Percentiles rank a stretch among this genome's conserved stretches.
Conservation (phyloP, 2,329 filamentous ascomycete genomes). For the Pseudonectria buxi region DNA sequence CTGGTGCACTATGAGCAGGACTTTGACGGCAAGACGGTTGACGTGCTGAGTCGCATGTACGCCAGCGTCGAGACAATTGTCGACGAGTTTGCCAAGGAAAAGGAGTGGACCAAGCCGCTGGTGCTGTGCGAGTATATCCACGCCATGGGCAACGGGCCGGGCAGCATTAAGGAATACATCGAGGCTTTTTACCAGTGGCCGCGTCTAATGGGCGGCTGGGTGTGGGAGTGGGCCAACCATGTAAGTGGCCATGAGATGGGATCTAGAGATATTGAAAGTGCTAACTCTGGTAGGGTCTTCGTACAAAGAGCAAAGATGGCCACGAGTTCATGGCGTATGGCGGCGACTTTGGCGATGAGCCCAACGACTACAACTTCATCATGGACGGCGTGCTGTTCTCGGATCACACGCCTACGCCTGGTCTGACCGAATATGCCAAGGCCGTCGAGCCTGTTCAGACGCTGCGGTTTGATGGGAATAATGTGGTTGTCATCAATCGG, state of each 20-base stretch:
- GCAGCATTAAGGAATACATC: constrained; percentile 59
- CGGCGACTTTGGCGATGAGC: constrained; percentile 53
- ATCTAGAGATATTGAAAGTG: no score
- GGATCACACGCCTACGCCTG: constrained; percentile 36
- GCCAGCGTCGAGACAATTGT: constrained; percentile 35
- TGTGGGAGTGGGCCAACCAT: constrained; percentile 59
- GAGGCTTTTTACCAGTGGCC: constrained; percentile 52
- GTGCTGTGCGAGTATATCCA: constrained; percentile 49
- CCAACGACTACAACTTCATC: constrained; percentile 53
- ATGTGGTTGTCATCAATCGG: constrained; percentile 42
- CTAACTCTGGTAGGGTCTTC: background rate
- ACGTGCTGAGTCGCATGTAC: constrained; percentile 62
- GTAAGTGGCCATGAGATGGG: no score
- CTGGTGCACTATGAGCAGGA: constrained; percentile 62
- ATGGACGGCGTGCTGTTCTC: constrained; percentile 41
- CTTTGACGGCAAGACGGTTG: constrained; percentile 46
- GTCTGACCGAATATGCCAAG: constrained; percentile 49
- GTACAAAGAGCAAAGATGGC: background rate
- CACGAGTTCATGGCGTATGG: constrained; percentile 39
- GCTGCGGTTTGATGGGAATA: constrained; percentile 34
- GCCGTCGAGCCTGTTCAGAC: constrained; percentile 53
- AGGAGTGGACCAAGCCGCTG: constrained; percentile 41
- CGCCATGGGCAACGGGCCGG: constrained; percentile 68
- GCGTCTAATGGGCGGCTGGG: constrained; percentile 52
- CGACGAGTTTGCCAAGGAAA: background rate